Evolutionary conservation across 2,329 filamentous ascomycete species (phyloP), one percentile per base, ranked within the genome.

Genomic region (Aspergillus niger): DNA sequence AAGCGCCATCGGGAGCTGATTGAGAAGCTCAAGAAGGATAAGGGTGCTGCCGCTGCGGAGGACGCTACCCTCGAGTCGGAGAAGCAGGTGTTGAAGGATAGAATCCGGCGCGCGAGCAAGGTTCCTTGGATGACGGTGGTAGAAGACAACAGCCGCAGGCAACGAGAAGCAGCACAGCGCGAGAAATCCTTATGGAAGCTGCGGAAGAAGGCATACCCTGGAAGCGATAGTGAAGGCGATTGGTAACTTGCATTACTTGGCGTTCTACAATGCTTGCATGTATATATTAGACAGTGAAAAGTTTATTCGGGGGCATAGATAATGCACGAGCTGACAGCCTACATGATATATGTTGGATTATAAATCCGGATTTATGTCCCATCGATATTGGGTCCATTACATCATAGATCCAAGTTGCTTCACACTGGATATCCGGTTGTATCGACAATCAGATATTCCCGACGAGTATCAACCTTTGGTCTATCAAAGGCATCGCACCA

Each of bases 121-220:
- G 74, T 75, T n/a, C 77, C 77, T 8, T 79, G 75, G 74, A 75
- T 78, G 74, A 75, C 65, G 15, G 71, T 78, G 49, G 66, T 75
- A 30, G 75, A 77, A 44, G 73, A 75, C 53, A 67, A 70, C 24
- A 69, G 72, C 41, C 65, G 67, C 13, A 62, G 67, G 24, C 72
- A 69, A 43, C 66, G 69, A 13, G 72, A 73, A 55, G 63, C 54
- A 43, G 67, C 63, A 28, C 66, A 65, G 57, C 63, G 72, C 59
- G 70, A 72, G 57, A 68, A 67, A 63, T 73, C 67, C 11, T 58
- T 77, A 28, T 79, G 76, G 77, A 78, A 76, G 58, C 55, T 79
- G 44, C 67, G 74, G 43, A 78, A 78, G 65, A 74, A 71, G 68
- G 75, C 73, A 10, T 74, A 76, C 61, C 67, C 71, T 8, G 71